Conservation (phyloP, 768 basidiomycete species). For the Lentinula lateritia region DNA sequence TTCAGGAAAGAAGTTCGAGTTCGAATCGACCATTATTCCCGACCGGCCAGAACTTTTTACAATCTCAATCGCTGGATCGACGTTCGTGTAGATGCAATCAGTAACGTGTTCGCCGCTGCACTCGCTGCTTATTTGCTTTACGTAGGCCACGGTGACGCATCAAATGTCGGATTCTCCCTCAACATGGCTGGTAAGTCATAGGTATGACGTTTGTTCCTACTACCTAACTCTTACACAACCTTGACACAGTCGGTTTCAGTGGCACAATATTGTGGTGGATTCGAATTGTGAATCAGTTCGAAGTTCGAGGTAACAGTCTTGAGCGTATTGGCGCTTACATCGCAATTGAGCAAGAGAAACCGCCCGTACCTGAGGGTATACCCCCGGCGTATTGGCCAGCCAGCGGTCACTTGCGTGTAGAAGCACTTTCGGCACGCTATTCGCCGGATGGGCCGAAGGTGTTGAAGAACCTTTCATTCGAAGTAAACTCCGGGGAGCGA, state of each 20-base stretch:
- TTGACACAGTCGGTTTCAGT: slow-evolving; percentile 12
- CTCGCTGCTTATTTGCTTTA: slow-evolving; percentile 37
- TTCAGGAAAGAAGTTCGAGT: slow-evolving; percentile 26
- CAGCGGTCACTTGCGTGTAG: slow-evolving; percentile 35
- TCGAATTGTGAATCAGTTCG: slow-evolving; percentile 17
- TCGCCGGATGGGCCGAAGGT: slow-evolving; percentile 39
- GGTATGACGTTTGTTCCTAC: neutral
- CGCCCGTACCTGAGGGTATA: slow-evolving; percentile 22
- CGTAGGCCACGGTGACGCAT: slow-evolving; percentile 18
- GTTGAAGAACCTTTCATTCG: slow-evolving; percentile 36
- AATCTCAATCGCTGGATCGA: slow-evolving; percentile 24
- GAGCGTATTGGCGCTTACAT: slow-evolving; percentile 42
- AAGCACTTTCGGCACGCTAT: slow-evolving; percentile 37
- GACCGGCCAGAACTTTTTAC: slow-evolving; percentile 26
- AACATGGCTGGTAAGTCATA: slow-evolving; percentile 28
- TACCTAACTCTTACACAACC: neutral
- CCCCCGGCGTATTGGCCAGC: slow-evolving; percentile 53
- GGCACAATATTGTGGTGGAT: slow-evolving; percentile 16
- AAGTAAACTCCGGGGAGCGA: slow-evolving; percentile 39
- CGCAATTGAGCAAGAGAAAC: slow-evolving; percentile 41
- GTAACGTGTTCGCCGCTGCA: slow-evolving; percentile 33
- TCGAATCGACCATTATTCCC: slow-evolving; percentile 33
- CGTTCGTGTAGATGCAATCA: slow-evolving; percentile 38
- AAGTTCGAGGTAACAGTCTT: slow-evolving; percentile 16
- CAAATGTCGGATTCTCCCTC: slow-evolving; percentile 30